Conservation (phyloP, 495 filamentous ascomycete genomes). For the Penicillium argentinense region DNA sequence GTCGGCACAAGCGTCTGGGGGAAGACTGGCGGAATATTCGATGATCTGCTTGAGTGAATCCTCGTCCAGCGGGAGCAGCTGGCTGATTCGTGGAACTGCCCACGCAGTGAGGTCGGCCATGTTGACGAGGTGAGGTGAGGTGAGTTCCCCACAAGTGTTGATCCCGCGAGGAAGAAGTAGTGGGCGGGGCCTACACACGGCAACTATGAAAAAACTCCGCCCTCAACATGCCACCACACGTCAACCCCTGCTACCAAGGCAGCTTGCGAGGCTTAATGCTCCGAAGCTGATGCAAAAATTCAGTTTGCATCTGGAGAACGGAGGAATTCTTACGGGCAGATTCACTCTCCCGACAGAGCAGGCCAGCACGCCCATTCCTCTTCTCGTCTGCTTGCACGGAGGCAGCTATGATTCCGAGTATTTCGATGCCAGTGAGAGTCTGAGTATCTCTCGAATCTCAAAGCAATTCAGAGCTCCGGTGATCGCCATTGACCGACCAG, state of each 20-base stretch:
- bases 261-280: too few relatives aligned
- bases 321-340: not conserved
- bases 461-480: slow-evolving; percentile 26
- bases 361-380: slow-evolving; percentile 4
- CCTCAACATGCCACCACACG: too few relatives aligned
- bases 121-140: not conserved
- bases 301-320: not conserved
- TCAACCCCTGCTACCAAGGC: too few relatives aligned
- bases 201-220: too few relatives aligned
- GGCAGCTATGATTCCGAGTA: slow-evolving; percentile 33
- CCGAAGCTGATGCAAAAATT: not conserved
- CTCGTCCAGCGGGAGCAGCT: slow-evolving; percentile 79
- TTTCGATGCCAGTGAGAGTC: slow-evolving; percentile 31
- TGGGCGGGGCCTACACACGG: too few relatives aligned
- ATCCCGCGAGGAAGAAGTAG: too few relatives aligned
- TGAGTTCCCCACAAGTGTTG: not conserved
- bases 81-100: slow-evolving; percentile 70
- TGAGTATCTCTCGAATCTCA: slow-evolving; percentile 22
- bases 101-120: slow-evolving; percentile 39
- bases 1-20: slow-evolving; percentile 72
- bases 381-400: slow-evolving; percentile 36
- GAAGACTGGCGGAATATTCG: slow-evolving; percentile 70
- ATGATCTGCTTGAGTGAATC: slow-evolving; percentile 79
- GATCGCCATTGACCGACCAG: slow-evolving; percentile 33
- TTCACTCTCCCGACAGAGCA: not conserved